These are phyloP conservation scores for Phytophthora sp. DNA, from an alignment of 352 stramenopile genomes.

Conservation along the genomic window DNA sequence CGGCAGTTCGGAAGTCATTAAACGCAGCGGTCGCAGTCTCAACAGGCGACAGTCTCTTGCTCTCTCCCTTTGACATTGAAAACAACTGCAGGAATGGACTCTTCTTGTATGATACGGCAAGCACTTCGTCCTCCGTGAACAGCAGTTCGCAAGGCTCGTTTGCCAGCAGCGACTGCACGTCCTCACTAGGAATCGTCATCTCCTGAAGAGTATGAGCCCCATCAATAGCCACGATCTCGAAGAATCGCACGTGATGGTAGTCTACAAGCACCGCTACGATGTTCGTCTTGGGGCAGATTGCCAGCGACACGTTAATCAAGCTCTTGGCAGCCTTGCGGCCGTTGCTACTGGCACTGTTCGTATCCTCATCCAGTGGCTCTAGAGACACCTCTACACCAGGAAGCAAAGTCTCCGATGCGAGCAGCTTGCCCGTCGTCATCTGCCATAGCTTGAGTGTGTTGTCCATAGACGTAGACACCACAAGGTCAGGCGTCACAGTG, in stretches of 20 bases:
- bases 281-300: conserved; percentile 63
- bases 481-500: conserved; percentile 49
- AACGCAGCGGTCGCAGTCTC: conserved; percentile 36
- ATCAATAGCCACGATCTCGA: conserved; percentile 49
- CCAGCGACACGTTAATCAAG: conserved; percentile 62
- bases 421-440: conserved; percentile 51
- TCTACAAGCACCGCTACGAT: conserved; percentile 65
- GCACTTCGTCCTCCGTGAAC: conserved; percentile 52
- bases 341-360: conserved; percentile 29
- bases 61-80: conserved; percentile 40
- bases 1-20: conserved; percentile 50
- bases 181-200: conserved; percentile 30
- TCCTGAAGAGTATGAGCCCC: conserved; percentile 31
- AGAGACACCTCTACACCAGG: conserved; percentile 33
- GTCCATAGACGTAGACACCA: conserved; percentile 80
- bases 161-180: conserved; percentile 45
- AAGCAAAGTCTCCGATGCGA: conserved; percentile 62
- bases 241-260: conserved; percentile 55
- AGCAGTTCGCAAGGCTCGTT: conserved; percentile 53
- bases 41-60: conserved; percentile 25
- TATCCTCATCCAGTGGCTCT: conserved; percentile 34
- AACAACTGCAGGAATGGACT: conserved; percentile 70
- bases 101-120: conserved; percentile 69
- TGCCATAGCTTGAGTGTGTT: conserved; percentile 86
- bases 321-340: conserved; percentile 44